Percentiles rank a stretch among this genome's conserved stretches.
Evolutionary conservation across 257 asterid genomes (phyloP).

Genomic region (Jasminum sambac): DNA sequence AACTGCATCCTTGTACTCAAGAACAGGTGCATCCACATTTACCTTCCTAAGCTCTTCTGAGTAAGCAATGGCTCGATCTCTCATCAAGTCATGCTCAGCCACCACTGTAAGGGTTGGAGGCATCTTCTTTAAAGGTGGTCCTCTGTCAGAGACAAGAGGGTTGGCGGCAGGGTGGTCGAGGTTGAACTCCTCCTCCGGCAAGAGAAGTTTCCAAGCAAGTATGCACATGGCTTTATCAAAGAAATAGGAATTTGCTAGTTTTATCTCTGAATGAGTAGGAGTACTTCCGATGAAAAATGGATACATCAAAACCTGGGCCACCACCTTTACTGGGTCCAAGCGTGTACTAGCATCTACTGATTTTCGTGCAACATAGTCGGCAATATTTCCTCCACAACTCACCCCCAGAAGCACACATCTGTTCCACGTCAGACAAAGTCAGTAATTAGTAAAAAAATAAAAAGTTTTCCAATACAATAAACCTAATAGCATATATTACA

Average conservation of each 20-base stretch:
- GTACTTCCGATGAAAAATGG: slow-evolving; percentile 88
- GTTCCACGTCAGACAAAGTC: slow-evolving; percentile 25
- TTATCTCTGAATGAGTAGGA: slow-evolving; percentile 86
- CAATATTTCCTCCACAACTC: slow-evolving; percentile 94
- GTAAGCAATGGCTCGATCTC: slow-evolving; percentile 89
- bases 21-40: slow-evolving; percentile 84
- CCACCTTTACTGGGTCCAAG: slow-evolving; percentile 89
- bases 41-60: slow-evolving; percentile 91
- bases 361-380: slow-evolving; percentile 70
- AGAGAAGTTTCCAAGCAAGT: slow-evolving; percentile 78
- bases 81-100: slow-evolving; percentile 95
- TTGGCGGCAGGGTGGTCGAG: slow-evolving; percentile 85
- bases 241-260: slow-evolving; percentile 81
- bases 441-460: slow-evolving; percentile 16
- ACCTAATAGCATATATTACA: background rate
- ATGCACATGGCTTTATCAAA: slow-evolving; percentile 86
- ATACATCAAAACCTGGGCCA: slow-evolving; percentile 92
- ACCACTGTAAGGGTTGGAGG: slow-evolving; percentile 88
- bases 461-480: background rate
- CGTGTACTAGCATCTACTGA: slow-evolving; percentile 77
- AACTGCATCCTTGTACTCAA: slow-evolving; percentile 85
- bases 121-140: slow-evolving; percentile 77
- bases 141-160: slow-evolving; percentile 59
- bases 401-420: slow-evolving; percentile 97
- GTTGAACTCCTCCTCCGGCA: slow-evolving; percentile 72